Conservation (phyloP, 768 basidiomycete genomes). For the Lactifluus rugatus region DNA sequence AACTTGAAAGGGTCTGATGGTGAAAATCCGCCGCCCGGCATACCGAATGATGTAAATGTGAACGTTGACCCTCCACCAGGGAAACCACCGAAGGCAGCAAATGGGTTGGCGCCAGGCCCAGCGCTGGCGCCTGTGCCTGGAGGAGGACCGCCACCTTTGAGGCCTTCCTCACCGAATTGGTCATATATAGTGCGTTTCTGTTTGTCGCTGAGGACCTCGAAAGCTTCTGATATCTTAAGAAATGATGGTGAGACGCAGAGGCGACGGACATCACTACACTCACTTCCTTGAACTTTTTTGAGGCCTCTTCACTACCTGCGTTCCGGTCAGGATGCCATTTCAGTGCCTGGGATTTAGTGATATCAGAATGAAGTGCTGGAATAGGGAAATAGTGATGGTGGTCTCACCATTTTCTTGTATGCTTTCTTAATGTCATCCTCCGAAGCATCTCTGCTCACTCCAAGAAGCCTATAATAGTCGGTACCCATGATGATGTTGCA, state of each 20-base stretch:
- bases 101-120: constrained; percentile 32
- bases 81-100: constrained; percentile 32
- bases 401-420: constrained; percentile 81
- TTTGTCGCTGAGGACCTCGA: constrained; percentile 86
- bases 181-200: constrained; percentile 82
- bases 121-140: constrained; percentile 35
- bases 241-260: neutral
- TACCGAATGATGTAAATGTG: constrained; percentile 34
- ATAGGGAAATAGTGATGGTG: constrained; percentile 1
- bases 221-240: constrained; percentile 80
- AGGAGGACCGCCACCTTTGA: constrained; percentile 61
- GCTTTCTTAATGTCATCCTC: constrained; percentile 91
- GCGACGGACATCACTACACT: constrained; percentile 9
- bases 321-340: constrained; percentile 97
- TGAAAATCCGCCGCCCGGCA: constrained; percentile 43
- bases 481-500: constrained; percentile 45
- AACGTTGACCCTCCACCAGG: constrained; percentile 44
- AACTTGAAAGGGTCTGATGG: constrained; percentile 81
- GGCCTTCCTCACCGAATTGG: constrained; percentile 90
- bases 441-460: constrained; percentile 56
- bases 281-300: constrained; percentile 87
- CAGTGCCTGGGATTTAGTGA: constrained; percentile 45
- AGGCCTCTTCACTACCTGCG: constrained; percentile 73
- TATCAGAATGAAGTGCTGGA: neutral
- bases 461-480: constrained; percentile 85